These are phyloP conservation scores for Aspergillus nomiae DNA, from an alignment of 2,329 filamentous ascomycete genomes.

Conservation along the genomic window DNA sequence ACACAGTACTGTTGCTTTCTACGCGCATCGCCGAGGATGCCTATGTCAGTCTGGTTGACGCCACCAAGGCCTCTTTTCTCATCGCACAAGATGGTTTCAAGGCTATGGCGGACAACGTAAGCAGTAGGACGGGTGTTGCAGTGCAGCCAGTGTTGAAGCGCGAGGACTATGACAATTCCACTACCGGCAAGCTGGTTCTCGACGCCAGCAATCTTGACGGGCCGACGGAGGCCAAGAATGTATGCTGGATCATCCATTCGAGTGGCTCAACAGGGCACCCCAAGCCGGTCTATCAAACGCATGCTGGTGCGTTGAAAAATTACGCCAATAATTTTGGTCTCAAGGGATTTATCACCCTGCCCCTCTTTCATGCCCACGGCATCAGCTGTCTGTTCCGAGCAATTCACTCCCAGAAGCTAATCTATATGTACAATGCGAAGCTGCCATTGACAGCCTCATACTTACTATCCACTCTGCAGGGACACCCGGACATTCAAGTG, in stretches of 20 bases:
- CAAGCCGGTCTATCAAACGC: constrained; percentile 63
- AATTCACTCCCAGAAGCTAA: constrained; percentile 52
- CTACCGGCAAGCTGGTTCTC: background rate
- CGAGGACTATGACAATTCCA: constrained; percentile 6
- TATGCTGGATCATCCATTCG: constrained; percentile 51
- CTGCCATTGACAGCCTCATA: constrained; percentile 56
- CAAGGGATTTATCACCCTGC: constrained; percentile 56
- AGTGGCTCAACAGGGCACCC: constrained; percentile 63
- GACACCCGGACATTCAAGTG: constrained; percentile 49
- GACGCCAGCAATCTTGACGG: constrained; percentile 23
- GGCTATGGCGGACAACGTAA: constrained; percentile 23
- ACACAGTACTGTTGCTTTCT: constrained; percentile 28
- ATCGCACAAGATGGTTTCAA: constrained; percentile 21
- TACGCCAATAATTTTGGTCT: constrained; percentile 49
- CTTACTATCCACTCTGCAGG: constrained; percentile 48
- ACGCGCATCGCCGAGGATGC: constrained; percentile 26
- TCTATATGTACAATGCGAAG: constrained; percentile 57
- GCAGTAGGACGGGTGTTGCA: constrained; percentile 19
- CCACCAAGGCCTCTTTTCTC: constrained; percentile 22
- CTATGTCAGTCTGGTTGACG: constrained; percentile 23
- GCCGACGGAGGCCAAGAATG: constrained; percentile 31
- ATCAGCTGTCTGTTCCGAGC: constrained; percentile 58
- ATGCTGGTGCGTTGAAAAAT: constrained; percentile 53
- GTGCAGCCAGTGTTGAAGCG: constrained; percentile 17
- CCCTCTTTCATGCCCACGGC: constrained; percentile 62